Conservation (phyloP, 208 protist genomes). For the Zelonia costaricensis region DNA sequence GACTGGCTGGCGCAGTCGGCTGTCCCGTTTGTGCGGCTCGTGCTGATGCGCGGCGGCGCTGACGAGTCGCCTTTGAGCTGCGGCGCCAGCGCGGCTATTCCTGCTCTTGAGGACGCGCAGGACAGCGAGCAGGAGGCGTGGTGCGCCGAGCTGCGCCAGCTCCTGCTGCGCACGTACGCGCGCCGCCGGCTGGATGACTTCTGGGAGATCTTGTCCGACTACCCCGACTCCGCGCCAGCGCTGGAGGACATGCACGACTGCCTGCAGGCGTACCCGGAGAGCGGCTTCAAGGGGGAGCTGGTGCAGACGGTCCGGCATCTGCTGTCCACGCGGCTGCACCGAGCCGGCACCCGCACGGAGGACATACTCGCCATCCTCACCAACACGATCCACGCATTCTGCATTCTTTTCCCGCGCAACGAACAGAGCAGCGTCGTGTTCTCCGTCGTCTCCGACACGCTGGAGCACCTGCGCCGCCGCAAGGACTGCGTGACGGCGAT, state of each 20-base stretch:
- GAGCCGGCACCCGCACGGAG: constrained; percentile 83
- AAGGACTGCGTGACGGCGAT: constrained; percentile 80
- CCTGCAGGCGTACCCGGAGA: constrained; percentile 49
- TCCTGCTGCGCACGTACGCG: constrained; percentile 55
- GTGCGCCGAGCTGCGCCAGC: constrained; percentile 65
- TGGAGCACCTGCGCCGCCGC: constrained; percentile 76
- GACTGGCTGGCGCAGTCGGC: constrained; percentile 70
- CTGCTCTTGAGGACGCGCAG: too few species aligned
- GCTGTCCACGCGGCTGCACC: constrained; percentile 75
- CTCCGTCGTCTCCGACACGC: constrained; percentile 70
- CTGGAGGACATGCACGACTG: constrained; percentile 81
- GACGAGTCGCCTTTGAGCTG: background rate
- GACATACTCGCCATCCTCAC: constrained; percentile 84
- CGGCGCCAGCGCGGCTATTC: constrained; percentile 12
- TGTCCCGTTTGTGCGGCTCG: constrained; percentile 68
- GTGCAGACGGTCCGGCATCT: constrained; percentile 56
- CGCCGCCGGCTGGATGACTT: constrained; percentile 64
- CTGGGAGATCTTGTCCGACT: constrained; percentile 89
- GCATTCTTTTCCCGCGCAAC: constrained; percentile 70
- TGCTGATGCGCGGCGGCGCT: constrained; percentile 25
- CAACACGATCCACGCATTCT: constrained; percentile 79
- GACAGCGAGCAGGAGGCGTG: constrained; percentile 64
- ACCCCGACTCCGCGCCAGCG: constrained; percentile 76
- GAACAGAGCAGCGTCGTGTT: constrained; percentile 79
- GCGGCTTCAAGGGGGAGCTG: constrained; percentile 59